Base-by-base conservation (phyloP, 1,284 basidiomycete species). In the Tremellales sp. region DNA sequence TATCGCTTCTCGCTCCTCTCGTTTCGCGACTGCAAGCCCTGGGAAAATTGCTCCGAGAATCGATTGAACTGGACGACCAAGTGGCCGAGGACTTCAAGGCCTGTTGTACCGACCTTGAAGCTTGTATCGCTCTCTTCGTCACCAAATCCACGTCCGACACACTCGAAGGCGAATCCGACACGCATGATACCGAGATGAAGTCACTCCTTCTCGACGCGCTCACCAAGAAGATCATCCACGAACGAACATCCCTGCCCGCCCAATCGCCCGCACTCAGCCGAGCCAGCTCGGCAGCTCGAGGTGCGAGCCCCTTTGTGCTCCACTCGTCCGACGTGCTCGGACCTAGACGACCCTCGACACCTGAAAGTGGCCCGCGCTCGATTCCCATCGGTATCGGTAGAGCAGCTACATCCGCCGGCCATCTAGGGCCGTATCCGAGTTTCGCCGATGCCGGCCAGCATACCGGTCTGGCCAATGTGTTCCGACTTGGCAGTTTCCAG, bases 401-500 rank as follows among this genome's bases (percentile, higher is more conserved):
- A 15, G 33, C 8, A 24, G 5, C 7, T 19, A 29, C 11, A 11
- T 27, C 21, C 6, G 40, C 17, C 17, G 22, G 4, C 22, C 49
- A 15, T 37, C 43, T 40, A 22, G 48, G 23, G 22, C 27, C 7
- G 41, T 39, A n/a, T 17, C 19, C 36, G 10, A 10, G 10, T 21
- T 39, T 39, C 19, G 19, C 17, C 10, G 10, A 31, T 7, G 40
- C 25, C 10, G 7, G 10, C 24, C 40, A 29, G n/a, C 15, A 15
- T 51, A 45, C 22, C 64, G 63, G 63, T 46, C 57, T 17, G 52
- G 43, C 29, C 58, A 65, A 64, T n/a, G 52, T 65, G 10, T n/a
- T 39, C 19, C 27, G 63, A 21, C 26, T 68, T 27, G 66, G 64
- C 1, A 61, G 58, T 27, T 68, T 56, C 37, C 66, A 68, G 42